A percentile compares a stretch with the other conserved stretches of the same genome.
phyloP scores from a whole-genome alignment of 2,329 filamentous ascomycete species.

The Aureobasidium lini region DNA sequence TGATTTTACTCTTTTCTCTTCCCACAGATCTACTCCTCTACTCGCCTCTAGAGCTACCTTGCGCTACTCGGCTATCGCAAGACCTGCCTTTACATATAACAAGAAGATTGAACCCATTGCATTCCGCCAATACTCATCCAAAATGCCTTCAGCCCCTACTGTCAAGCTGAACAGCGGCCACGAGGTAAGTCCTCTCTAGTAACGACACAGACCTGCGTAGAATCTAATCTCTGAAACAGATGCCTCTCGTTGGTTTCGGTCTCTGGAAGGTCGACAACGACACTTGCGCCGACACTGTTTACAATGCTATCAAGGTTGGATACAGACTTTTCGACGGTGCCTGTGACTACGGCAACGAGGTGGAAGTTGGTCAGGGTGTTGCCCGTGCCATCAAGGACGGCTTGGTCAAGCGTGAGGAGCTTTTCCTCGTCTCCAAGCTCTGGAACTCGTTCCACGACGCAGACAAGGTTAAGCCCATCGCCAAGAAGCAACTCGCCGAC shows the following conservation, averaged over 20 bases:
- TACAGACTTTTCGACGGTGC: conserved; percentile 56
- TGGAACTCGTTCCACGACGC: conserved; percentile 88
- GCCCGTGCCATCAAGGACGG: conserved; percentile 74
- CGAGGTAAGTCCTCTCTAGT: conserved; percentile 20
- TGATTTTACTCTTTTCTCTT: conserved; percentile 12
- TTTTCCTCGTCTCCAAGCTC: conserved; percentile 89
- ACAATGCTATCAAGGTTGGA: conserved; percentile 59
- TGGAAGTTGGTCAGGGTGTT: conserved; percentile 68
- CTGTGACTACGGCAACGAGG: conserved; percentile 73
- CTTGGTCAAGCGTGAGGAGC: conserved; percentile 73
- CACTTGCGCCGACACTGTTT: conserved; percentile 66
- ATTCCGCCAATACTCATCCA: conserved; percentile 17
- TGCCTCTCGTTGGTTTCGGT: conserved; percentile 70
- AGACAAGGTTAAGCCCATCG: conserved; percentile 68
- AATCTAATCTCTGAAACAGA: conserved; percentile 33
- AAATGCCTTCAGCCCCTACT: conserved; percentile 24
- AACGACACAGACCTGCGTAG: no score
- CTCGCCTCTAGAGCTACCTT: conserved; percentile 7
- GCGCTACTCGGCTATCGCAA: not conserved
- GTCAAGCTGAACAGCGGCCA: conserved; percentile 33
- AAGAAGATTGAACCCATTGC: not conserved
- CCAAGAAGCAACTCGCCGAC: conserved; percentile 68
- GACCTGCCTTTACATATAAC: conserved; percentile 4
- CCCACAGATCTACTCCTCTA: conserved; percentile 13
- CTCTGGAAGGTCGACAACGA: conserved; percentile 78